Evolutionary conservation across 1,139 yeast species (phyloP).

Genomic region (Diutina siamensis): DNA sequence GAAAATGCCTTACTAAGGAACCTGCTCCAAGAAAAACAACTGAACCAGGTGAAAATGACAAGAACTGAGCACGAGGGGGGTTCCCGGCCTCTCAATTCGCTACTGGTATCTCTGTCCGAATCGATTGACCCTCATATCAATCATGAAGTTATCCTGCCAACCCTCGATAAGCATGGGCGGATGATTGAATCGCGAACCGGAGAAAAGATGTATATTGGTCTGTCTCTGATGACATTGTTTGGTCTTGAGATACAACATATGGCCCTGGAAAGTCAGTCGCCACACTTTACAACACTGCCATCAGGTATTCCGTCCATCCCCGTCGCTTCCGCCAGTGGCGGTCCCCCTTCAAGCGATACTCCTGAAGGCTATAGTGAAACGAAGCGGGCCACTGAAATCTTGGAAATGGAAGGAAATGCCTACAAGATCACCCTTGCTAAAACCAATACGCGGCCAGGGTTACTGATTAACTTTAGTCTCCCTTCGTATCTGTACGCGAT

Average conservation of each 20-base stretch:
- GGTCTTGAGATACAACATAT: slow-evolving; percentile 65
- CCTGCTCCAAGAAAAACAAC: slow-evolving; percentile 24
- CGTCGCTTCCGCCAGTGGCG: neutral
- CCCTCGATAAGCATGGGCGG: slow-evolving; percentile 59
- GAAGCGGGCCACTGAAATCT: slow-evolving; percentile 31
- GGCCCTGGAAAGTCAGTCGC: slow-evolving; percentile 20
- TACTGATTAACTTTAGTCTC: slow-evolving; percentile 53
- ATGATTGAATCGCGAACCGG: slow-evolving; percentile 65
- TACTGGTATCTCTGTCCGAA: neutral
- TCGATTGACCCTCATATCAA: neutral
- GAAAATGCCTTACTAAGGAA: slow-evolving; percentile 47
- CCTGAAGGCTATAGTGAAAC: slow-evolving; percentile 8
- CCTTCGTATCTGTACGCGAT: slow-evolving; percentile 74
- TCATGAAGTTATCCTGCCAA: slow-evolving; percentile 47
- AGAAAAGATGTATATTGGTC: slow-evolving; percentile 63
- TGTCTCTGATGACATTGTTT: slow-evolving; percentile 71
- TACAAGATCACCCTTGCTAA: slow-evolving; percentile 58
- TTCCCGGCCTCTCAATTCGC: neutral
- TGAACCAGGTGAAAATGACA: neutral
- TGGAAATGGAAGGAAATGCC: slow-evolving; percentile 68
- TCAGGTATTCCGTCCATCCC: neutral
- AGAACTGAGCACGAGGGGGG: neutral
- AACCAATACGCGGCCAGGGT: slow-evolving; percentile 56
- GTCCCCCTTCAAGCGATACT: slow-evolving; percentile 9
- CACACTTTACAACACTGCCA: neutral